These are phyloP conservation scores for Russula brevipes DNA, from an alignment of 768 basidiomycete species.

Conservation along the genomic window DNA sequence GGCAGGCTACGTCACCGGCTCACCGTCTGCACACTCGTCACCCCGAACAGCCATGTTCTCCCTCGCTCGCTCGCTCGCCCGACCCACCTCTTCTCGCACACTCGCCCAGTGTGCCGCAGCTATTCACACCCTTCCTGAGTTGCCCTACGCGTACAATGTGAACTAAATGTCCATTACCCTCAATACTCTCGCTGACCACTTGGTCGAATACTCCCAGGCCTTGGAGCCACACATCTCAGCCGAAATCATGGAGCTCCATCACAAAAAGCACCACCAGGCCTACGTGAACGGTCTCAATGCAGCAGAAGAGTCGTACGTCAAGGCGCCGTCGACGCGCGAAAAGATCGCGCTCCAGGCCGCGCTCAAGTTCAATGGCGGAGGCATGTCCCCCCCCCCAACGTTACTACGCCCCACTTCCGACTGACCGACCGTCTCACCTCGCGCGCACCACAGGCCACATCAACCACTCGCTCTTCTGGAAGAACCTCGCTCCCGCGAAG, in stretches of 20 bases:
- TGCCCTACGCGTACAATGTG: constrained; percentile 80
- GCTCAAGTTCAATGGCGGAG: constrained; percentile 97
- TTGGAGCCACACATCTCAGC: constrained; percentile 89
- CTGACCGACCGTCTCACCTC: constrained; percentile 25
- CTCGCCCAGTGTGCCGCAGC: constrained; percentile 40
- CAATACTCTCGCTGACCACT: constrained; percentile 10
- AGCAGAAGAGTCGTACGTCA: constrained; percentile 78
- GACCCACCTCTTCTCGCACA: constrained; percentile 32
- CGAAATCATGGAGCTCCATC: constrained; percentile 93
- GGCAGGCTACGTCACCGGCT: background rate
- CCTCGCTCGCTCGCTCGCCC: constrained; percentile 4
- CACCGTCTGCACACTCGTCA: too few relatives aligned
- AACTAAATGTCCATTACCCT: constrained; percentile 21
- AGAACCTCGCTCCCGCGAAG: constrained; percentile 78
- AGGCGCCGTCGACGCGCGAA: constrained; percentile 60
- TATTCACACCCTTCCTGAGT: constrained; percentile 69
- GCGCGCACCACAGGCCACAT: constrained; percentile 59
- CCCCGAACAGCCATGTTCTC: background rate
- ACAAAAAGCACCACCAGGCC: constrained; percentile 84
- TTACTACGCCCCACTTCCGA: too few relatives aligned
- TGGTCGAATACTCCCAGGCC: constrained; percentile 42
- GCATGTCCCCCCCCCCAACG: constrained; percentile 32
- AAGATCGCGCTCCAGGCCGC: constrained; percentile 84
- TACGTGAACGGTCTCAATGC: constrained; percentile 95
- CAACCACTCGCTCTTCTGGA: constrained; percentile 97